Base-by-base conservation (phyloP, 2,329 filamentous ascomycete genomes). In the Didymella arachidicola region DNA sequence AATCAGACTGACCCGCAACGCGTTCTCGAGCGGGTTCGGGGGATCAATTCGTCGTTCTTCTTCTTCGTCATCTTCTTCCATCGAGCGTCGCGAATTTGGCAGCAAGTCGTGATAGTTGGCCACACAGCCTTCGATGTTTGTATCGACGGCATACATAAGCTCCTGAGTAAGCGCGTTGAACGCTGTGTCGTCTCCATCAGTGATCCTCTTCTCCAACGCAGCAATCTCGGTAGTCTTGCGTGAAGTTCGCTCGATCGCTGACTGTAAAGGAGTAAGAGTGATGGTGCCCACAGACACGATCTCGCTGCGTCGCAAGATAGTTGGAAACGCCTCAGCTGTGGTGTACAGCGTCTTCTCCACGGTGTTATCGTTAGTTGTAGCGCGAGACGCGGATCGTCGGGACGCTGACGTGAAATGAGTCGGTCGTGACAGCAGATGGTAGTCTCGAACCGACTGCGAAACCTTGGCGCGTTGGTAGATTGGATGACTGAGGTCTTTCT, bases 401-500 rank as follows among this genome's bases (percentile, higher is more conserved):
- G 88, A 87, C 0, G 91, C 92, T 6, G 91, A 86, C 0, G 92
- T 91, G 76, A 97, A 97, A 22, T 82, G 82, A 49, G 87, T 86
- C n/a, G 93, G 91, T 55, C 90, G 85, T 0, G 90, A 89, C 0
- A 91, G 87, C 6, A 97, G 82, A 8, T 95, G 82, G 72, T 96
- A 95, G 69, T 98, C 94, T n/a, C 93, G 84, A 50, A 96, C 89
- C 1, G 90, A 86, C 56, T 91, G 88, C 1, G 91, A 87, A 4
- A 98, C 90, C 63, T 92, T 89, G n/a, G 91, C 86, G 27, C 93
- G 88, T 77, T 96, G 93, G 76, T 92, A 97, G 25, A 97, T 90
- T 18, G 89, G 90, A 74, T 97, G 92, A 1, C 80, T 79, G 27
- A 96, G 82, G 72, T 97, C 90, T 42, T 93, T 91, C 76, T 97